Evolutionary conservation across 2,329 filamentous ascomycete genomes (phyloP), one percentile per base, ranked within the genome.

Genomic region (Lasiodiplodia gonubiensis): DNA sequence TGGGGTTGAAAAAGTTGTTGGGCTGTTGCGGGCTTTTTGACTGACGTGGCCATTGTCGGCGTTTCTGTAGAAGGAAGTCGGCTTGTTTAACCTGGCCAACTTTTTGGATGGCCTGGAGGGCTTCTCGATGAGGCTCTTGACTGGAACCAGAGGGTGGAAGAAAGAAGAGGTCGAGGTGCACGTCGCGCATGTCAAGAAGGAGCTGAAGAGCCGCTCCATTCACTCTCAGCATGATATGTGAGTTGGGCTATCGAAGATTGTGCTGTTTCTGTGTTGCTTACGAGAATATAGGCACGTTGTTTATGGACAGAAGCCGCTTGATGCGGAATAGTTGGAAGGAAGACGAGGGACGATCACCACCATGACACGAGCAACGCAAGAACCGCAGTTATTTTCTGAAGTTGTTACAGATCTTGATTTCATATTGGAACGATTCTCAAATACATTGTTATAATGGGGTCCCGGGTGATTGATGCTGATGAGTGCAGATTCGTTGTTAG

Each of bases 41-140:
- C 30, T 33, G 30, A 33, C 30, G 30, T 33, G 30, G 30, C 30
- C 30, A 10, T 33, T 33, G 30, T 33, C 7, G 30, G 30, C 30
- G 7, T 12, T 6, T 42, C 4, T 27, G 12, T 30, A 71, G 70
- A 75, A 75, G 69, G 72, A 75, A 68, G 69, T 73, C 42, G 74
- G 74, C 21, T 70, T 72, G 27, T 71, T 75, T 61, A 71, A 75
- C 66, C 66, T 74, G 0, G 68, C 74, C 49, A 70, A 72, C 48
- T 72, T 69, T 53, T 64, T 73, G 3, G 73, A 75, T 48, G 73
- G 73, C 33, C 52, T 74, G 23, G 73, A 75, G 49, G 73, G 66
- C 27, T 68, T 74, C 21, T 71, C 70, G 4, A 53, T 72, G 46
- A 64, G 72, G 3, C 49, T 72, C 8, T 71, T 70, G 37, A 70